Conservation (phyloP, 768 basidiomycete genomes). For the Strobilomyces confusus region DNA sequence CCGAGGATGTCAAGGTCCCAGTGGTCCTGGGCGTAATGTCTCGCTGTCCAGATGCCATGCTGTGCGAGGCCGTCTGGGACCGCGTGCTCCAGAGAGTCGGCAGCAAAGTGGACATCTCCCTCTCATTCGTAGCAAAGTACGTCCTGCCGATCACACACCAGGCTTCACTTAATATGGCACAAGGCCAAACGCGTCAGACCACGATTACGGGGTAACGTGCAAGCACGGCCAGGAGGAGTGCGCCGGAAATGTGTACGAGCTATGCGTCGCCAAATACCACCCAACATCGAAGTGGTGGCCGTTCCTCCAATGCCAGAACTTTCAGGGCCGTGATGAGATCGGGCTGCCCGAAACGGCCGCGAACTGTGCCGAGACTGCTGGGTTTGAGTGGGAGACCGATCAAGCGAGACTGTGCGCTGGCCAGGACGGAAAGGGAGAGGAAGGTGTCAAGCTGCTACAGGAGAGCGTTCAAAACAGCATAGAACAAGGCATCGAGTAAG, state of each 20-base stretch:
- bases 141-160: constrained; percentile 25
- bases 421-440: constrained; percentile 51
- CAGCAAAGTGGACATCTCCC: constrained; percentile 61
- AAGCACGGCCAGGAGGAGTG: constrained; percentile 81
- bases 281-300: constrained; percentile 68
- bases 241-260: constrained; percentile 82
- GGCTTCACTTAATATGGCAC: constrained; percentile 8
- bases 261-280: constrained; percentile 69
- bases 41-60: constrained; percentile 74
- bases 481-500: constrained; percentile 56
- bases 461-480: constrained; percentile 48
- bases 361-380: constrained; percentile 58
- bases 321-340: constrained; percentile 52
- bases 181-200: constrained; percentile 61
- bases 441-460: constrained; percentile 62
- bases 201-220: constrained; percentile 76
- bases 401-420: constrained; percentile 57
- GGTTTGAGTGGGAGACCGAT: constrained; percentile 66
- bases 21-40: constrained; percentile 62
- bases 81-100: constrained; percentile 59
- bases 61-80: constrained; percentile 78
- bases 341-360: constrained; percentile 62
- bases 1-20: constrained; percentile 40
- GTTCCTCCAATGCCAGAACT: constrained; percentile 80
- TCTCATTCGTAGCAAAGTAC: constrained; percentile 75